A percentile compares a stretch with the other conserved stretches of the same genome.
These are phyloP conservation scores for Ustilaginoidea virens DNA, from an alignment of 2,329 filamentous ascomycete genomes.

Conservation along the genomic window DNA sequence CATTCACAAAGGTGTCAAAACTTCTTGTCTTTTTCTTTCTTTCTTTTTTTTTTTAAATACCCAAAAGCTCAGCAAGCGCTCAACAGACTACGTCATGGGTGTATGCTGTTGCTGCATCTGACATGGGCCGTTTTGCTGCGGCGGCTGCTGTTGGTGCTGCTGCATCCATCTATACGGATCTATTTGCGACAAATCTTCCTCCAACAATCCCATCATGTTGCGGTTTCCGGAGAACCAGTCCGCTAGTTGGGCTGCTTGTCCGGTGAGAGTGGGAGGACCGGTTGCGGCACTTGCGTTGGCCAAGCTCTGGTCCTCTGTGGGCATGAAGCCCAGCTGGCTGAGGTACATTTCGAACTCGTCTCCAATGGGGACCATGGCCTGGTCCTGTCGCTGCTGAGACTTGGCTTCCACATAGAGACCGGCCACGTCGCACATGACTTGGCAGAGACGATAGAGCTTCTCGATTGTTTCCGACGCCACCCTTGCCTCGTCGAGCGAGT, in stretches of 20 bases:
- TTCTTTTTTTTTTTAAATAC: too few relatives aligned
- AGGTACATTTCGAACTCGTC: slow-evolving; percentile 51
- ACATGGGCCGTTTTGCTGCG: slow-evolving; percentile 1
- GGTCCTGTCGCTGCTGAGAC: slow-evolving; percentile 27
- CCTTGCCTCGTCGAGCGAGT: slow-evolving; percentile 34
- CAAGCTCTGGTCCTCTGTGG: slow-evolving; percentile 18
- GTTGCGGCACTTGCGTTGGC: slow-evolving; percentile 8
- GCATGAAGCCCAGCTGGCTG: slow-evolving; percentile 45
- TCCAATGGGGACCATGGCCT: slow-evolving; percentile 32
- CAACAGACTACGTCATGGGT: slow-evolving; percentile 1
- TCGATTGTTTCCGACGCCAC: slow-evolving; percentile 41
- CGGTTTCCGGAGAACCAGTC: slow-evolving; percentile 53
- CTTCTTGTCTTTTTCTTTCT: too few relatives aligned
- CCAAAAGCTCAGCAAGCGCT: too few relatives aligned
- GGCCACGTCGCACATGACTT: slow-evolving; percentile 45
- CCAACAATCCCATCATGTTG: slow-evolving; percentile 48
- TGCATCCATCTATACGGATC: slow-evolving; percentile 20
- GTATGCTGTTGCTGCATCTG: slow-evolving; percentile 1
- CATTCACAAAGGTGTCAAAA: too few relatives aligned
- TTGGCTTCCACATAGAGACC: slow-evolving; percentile 47
- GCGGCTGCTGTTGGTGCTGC: slow-evolving; percentile 4
- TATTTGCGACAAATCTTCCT: slow-evolving; percentile 40
- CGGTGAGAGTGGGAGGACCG: slow-evolving; percentile 10
- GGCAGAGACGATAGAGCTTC: slow-evolving; percentile 46
- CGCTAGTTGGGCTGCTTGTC: slow-evolving; percentile 32